phyloP scores from a whole-genome alignment of 2,329 filamentous ascomycete species.

The Penicillium expansum region DNA sequence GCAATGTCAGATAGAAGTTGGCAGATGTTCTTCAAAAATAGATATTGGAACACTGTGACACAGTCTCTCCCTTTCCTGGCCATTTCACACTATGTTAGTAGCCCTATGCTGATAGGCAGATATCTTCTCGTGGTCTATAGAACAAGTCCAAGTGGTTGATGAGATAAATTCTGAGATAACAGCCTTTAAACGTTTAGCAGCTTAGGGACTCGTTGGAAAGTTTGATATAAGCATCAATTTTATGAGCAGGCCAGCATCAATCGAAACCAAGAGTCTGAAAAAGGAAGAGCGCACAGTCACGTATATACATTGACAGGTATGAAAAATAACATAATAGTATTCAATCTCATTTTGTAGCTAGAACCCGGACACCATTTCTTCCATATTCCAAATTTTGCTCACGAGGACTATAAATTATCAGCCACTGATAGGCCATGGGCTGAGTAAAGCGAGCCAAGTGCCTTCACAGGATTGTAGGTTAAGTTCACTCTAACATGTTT shows the following conservation, averaged over 20 bases:
- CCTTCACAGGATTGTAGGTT: no score
- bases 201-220: neutral
- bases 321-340: neutral
- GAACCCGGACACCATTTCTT: neutral
- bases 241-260: neutral
- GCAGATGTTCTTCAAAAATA: neutral
- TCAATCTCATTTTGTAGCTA: neutral
- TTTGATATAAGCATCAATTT: neutral
- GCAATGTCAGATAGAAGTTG: neutral
- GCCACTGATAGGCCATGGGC: neutral
- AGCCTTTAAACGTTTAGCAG: neutral
- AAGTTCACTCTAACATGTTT: no score
- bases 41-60: neutral
- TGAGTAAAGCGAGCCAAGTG: neutral
- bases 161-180: no score
- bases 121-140: neutral
- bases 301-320: neutral
- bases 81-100: no score
- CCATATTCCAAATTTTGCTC: neutral
- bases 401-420: neutral
- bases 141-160: neutral
- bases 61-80: neutral
- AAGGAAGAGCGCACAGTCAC: neutral
- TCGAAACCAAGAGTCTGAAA: neutral
- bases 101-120: no score